Conservation (phyloP, 768 basidiomycete genomes). For the Rhodotorula paludigena region DNA sequence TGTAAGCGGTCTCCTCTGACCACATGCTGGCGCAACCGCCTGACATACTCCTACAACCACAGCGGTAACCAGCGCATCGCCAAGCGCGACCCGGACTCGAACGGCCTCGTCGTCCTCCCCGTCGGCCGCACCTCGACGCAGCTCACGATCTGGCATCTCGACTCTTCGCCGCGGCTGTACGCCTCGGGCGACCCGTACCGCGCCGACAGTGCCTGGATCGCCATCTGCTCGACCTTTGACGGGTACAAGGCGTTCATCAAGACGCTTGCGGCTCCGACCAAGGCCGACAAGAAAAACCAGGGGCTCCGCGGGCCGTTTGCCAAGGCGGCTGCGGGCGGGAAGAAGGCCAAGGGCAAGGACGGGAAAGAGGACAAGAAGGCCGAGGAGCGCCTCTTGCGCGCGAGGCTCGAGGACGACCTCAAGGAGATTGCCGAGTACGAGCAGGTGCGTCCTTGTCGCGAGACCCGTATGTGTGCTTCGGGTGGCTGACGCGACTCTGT, state of each 20-base stretch:
- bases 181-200: conserved; percentile 7
- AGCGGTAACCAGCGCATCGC: conserved; percentile 34
- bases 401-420: conserved; percentile 16
- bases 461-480: no score
- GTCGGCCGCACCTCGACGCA: conserved; percentile 21
- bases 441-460: conserved; percentile 4
- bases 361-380: conserved; percentile 7
- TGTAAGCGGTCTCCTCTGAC: background rate
- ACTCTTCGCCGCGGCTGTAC: conserved; percentile 24
- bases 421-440: conserved; percentile 9
- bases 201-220: conserved; percentile 4
- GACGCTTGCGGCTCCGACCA: conserved; percentile 17
- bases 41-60: background rate
- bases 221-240: background rate
- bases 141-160: conserved; percentile 25
- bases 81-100: conserved; percentile 13
- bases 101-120: conserved; percentile 30
- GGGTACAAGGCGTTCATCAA: conserved; percentile 29
- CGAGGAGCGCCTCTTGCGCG: conserved; percentile 20
- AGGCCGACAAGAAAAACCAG: background rate
- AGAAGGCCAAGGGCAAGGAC: conserved; percentile 8
- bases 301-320: conserved; percentile 4
- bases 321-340: background rate
- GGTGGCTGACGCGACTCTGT: no score
- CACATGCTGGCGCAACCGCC: background rate